Percentiles rank a stretch among this genome's conserved stretches.
Evolutionary conservation across 768 basidiomycete genomes (phyloP).

Genomic region (Lactarius hatsudake): DNA sequence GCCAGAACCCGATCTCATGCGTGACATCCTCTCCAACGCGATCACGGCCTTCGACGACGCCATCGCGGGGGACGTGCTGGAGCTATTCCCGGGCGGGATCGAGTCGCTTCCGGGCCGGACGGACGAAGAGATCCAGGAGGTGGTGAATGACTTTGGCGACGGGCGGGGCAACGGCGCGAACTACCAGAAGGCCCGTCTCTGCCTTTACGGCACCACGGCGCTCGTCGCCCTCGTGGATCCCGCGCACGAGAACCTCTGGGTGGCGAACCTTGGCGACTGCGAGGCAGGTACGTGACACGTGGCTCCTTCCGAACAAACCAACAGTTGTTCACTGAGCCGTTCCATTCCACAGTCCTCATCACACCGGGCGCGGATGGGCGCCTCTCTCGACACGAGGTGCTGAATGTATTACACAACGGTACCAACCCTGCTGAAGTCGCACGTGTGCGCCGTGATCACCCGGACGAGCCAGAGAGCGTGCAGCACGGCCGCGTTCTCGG

Average conservation of each 20-base stretch:
- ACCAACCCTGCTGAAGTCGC: slow-evolving; percentile 63
- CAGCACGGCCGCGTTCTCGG: slow-evolving; percentile 69
- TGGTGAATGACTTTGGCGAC: slow-evolving; percentile 64
- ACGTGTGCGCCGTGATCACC: slow-evolving; percentile 62
- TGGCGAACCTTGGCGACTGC: slow-evolving; percentile 80
- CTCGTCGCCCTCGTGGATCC: slow-evolving; percentile 74
- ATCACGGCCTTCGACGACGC: slow-evolving; percentile 43
- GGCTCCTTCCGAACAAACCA: not conserved
- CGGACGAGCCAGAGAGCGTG: slow-evolving; percentile 67
- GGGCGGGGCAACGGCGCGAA: slow-evolving; percentile 49
- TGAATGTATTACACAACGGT: slow-evolving; percentile 71
- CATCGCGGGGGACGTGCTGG: slow-evolving; percentile 45
- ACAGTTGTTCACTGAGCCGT: not conserved
- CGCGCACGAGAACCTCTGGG: slow-evolving; percentile 67
- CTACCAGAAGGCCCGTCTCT: slow-evolving; percentile 64
- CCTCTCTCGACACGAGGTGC: slow-evolving; percentile 52
- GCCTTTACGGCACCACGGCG: slow-evolving; percentile 83
- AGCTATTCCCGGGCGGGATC: slow-evolving; percentile 53
- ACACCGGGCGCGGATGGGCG: slow-evolving; percentile 43
- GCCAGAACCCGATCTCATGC: slow-evolving; percentile 36
- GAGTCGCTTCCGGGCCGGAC: slow-evolving; percentile 41
- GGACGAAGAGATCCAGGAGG: slow-evolving; percentile 53
- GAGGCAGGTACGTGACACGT: slow-evolving; percentile 56
- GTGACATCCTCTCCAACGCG: slow-evolving; percentile 38
- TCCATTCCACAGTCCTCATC: slow-evolving; percentile 39